These are phyloP conservation scores for Tylopilus plumbeoviolaceoides DNA, from an alignment of 768 basidiomycete species.

Conservation along the genomic window DNA sequence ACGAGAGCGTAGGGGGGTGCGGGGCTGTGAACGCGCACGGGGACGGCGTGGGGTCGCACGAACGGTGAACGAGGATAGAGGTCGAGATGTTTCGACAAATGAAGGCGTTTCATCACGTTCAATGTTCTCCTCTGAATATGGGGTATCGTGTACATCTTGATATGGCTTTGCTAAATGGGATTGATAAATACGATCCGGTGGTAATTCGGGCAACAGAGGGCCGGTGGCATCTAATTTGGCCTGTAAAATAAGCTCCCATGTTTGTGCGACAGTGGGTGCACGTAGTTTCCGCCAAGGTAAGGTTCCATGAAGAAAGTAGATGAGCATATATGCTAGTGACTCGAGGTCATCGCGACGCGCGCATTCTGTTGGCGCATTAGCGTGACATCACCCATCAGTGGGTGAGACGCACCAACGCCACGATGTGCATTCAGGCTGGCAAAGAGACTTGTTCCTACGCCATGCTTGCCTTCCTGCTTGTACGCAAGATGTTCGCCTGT, in stretches of 20 bases:
- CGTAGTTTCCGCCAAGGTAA: slow-evolving; percentile 76
- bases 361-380: slow-evolving; percentile 43
- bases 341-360: slow-evolving; percentile 79
- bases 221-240: slow-evolving; percentile 60
- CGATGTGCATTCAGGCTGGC: slow-evolving; percentile 72
- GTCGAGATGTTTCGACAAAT: slow-evolving; percentile 15
- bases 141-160: slow-evolving; percentile 1
- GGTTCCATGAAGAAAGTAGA: slow-evolving; percentile 75
- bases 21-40: slow-evolving; percentile 17
- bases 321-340: slow-evolving; percentile 77
- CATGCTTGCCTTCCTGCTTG: slow-evolving; percentile 67
- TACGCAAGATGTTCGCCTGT: slow-evolving; percentile 69
- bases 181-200: slow-evolving; percentile 14
- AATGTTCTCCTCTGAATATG: slow-evolving; percentile 3
- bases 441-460: slow-evolving; percentile 75
- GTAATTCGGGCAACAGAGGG: slow-evolving; percentile 14
- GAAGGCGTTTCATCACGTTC: slow-evolving; percentile 13
- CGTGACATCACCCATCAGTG: background rate
- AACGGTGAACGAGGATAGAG: slow-evolving; percentile 4
- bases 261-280: slow-evolving; percentile 59
- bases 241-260: slow-evolving; percentile 76
- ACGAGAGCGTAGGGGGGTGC: slow-evolving; percentile 13
- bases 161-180: background rate
- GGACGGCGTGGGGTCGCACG: slow-evolving; percentile 10
- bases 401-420: slow-evolving; percentile 55